phyloP scores from a whole-genome alignment of 2,329 filamentous ascomycete genomes.

The Niveomyces coronatus region DNA sequence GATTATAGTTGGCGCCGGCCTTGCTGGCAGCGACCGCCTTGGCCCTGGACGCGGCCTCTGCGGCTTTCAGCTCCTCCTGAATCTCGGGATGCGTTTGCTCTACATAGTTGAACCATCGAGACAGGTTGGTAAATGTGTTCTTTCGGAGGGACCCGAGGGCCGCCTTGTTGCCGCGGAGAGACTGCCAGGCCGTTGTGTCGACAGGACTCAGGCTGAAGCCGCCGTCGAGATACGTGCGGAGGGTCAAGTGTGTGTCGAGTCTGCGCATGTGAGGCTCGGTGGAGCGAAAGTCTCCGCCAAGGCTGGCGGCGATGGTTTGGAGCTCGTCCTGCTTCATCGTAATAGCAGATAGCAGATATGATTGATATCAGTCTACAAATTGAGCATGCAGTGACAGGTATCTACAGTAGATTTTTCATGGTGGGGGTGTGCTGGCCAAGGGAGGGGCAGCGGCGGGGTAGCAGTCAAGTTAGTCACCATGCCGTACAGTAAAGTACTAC shows the following conservation, averaged over 20 bases:
- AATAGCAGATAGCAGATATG: too few species aligned
- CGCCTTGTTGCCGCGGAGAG: constrained; percentile 75
- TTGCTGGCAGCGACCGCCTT: constrained; percentile 61
- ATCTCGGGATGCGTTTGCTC: constrained; percentile 74
- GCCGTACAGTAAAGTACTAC: too few species aligned
- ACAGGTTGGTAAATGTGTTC: constrained; percentile 63
- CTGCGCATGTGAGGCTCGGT: constrained; percentile 64
- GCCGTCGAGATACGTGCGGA: constrained; percentile 79
- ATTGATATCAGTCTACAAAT: too few species aligned
- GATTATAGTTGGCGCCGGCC: constrained; percentile 79
- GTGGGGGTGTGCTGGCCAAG: too few species aligned
- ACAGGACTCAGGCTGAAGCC: constrained; percentile 66
- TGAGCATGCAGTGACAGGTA: too few species aligned
- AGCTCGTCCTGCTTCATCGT: constrained; percentile 50
- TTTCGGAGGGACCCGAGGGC: constrained; percentile 72
- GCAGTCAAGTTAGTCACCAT: too few species aligned
- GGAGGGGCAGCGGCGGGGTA: too few species aligned
- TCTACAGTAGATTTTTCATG: constrained; percentile 18
- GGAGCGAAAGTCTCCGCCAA: constrained; percentile 66
- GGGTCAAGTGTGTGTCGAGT: constrained; percentile 77
- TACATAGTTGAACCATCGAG: constrained; percentile 80
- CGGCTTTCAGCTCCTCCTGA: constrained; percentile 55
- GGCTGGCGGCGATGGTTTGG: constrained; percentile 37
- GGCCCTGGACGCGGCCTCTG: constrained; percentile 57
- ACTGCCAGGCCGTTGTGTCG: constrained; percentile 75